Conservation (phyloP, 2,329 filamentous ascomycete genomes). For the Chaetoscypha palmicola region DNA sequence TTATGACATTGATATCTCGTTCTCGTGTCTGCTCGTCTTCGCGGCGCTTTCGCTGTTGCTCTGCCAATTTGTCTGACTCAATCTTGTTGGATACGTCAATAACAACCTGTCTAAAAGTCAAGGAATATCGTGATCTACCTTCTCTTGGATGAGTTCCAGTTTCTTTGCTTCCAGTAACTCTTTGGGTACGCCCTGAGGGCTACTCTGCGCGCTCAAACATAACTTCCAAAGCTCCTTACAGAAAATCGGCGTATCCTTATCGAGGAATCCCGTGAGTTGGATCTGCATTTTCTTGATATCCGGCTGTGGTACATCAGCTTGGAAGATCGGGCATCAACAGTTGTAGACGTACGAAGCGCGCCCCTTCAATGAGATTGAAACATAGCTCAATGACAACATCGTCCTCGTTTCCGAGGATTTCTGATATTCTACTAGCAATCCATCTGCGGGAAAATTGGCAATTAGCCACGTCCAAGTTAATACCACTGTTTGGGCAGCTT, state of each 20-base stretch:
- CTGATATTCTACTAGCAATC: constrained; percentile 83
- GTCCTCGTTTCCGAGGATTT: constrained; percentile 86
- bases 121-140: no score
- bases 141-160: constrained; percentile 86
- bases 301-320: constrained; percentile 51
- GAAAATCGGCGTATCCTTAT: constrained; percentile 81
- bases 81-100: constrained; percentile 58
- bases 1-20: constrained; percentile 59
- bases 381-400: constrained; percentile 90
- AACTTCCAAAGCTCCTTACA: constrained; percentile 93
- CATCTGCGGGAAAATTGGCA: constrained; percentile 51
- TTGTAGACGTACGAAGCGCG: constrained; percentile 58
- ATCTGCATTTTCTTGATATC: constrained; percentile 95
- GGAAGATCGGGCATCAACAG: constrained; percentile 1
- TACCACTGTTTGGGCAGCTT: constrained; percentile 32
- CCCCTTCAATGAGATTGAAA: constrained; percentile 63
- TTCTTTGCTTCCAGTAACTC: constrained; percentile 96
- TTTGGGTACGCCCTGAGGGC: constrained; percentile 84
- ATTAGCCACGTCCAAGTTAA: constrained; percentile 6
- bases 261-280: constrained; percentile 87
- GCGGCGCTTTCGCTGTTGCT: constrained; percentile 63
- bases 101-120: no score
- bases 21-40: constrained; percentile 68
- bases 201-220: constrained; percentile 81
- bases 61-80: constrained; percentile 73